Percentiles rank a stretch among this genome's conserved stretches.
These are phyloP conservation scores for Escovopsis sp. DNA, from an alignment of 2,329 filamentous ascomycete genomes.

Conservation along the genomic window DNA sequence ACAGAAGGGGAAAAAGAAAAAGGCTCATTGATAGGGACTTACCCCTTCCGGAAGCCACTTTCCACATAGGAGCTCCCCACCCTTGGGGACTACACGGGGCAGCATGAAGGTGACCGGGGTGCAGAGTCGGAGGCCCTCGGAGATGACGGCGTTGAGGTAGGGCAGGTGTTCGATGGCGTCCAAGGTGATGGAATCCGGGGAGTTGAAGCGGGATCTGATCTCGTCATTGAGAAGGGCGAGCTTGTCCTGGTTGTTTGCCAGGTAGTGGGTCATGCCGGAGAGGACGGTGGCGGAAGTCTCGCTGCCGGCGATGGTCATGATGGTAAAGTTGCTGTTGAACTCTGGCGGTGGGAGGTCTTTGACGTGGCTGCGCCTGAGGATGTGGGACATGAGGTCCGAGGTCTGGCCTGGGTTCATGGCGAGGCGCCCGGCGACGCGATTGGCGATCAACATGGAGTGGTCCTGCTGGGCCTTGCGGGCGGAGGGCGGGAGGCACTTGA, in stretches of 20 bases:
- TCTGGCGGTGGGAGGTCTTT: slow-evolving; percentile 15
- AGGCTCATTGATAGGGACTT: slow-evolving; percentile 12
- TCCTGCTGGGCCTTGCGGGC: background rate
- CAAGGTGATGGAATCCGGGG: slow-evolving; percentile 6
- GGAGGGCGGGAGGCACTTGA: slow-evolving; percentile 2
- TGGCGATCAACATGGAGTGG: slow-evolving; percentile 9
- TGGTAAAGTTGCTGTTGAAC: slow-evolving; percentile 12
- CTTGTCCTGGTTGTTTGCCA: slow-evolving; percentile 15
- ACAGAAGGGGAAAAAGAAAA: slow-evolving; percentile 3
- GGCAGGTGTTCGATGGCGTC: slow-evolving; percentile 7
- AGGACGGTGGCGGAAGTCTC: slow-evolving; percentile 19
- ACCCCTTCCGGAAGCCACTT: slow-evolving; percentile 19
- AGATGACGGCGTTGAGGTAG: slow-evolving; percentile 34
- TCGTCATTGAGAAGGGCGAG: slow-evolving; percentile 20
- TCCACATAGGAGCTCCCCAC: slow-evolving; percentile 16
- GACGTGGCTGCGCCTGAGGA: slow-evolving; percentile 15
- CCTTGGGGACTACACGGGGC: slow-evolving; percentile 15
- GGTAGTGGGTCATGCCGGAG: slow-evolving; percentile 12
- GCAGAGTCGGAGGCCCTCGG: slow-evolving; percentile 32
- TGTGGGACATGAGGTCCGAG: slow-evolving; percentile 14
- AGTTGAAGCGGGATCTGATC: slow-evolving; percentile 6
- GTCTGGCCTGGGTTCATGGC: slow-evolving; percentile 8
- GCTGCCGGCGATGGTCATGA: slow-evolving; percentile 14
- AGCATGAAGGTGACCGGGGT: slow-evolving; percentile 26
- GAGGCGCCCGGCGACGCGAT: slow-evolving; percentile 10